Percentiles rank a stretch among this genome's conserved stretches.
Conservation (phyloP, 2,329 filamentous ascomycete genomes). For the Aureobasidium musti region DNA sequence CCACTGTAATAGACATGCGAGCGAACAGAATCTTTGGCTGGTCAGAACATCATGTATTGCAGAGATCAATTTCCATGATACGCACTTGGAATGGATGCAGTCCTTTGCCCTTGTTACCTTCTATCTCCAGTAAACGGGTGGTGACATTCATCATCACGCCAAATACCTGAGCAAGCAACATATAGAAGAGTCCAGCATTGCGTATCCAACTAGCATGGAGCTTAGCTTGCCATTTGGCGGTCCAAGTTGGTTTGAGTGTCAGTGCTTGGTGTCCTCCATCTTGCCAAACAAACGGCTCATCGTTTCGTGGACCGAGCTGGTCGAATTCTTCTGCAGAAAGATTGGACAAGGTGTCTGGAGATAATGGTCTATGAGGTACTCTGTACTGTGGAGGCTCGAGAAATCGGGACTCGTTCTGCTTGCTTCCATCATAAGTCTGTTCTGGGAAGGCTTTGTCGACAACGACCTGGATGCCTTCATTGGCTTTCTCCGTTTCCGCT, state of each 20-base stretch:
- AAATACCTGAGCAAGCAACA: conserved; percentile 76
- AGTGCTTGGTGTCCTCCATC: conserved; percentile 19
- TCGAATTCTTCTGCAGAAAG: conserved; percentile 41
- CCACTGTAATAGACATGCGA: conserved; percentile 72
- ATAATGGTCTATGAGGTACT: conserved; percentile 42
- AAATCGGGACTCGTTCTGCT: conserved; percentile 11
- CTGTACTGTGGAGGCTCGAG: conserved; percentile 26
- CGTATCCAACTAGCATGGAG: conserved; percentile 56
- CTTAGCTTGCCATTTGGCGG: conserved; percentile 39
- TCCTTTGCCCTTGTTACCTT: conserved; percentile 64
- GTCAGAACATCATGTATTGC: conserved; percentile 8
- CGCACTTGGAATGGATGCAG: conserved; percentile 75
- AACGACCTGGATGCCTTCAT: neutral
- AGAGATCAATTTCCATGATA: neutral
- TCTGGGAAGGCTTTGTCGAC: neutral
- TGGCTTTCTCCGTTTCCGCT: neutral
- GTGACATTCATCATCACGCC: conserved; percentile 83
- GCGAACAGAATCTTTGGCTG: conserved; percentile 66
- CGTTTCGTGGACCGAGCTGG: conserved; percentile 33
- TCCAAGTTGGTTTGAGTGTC: neutral
- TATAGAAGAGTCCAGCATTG: conserved; percentile 73
- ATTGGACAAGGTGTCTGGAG: conserved; percentile 49
- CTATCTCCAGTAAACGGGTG: conserved; percentile 70
- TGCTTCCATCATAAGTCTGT: neutral
- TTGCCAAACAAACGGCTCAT: conserved; percentile 12